These are phyloP conservation scores for Clitopilus hobsonii DNA, from an alignment of 768 basidiomycete species.

Conservation along the genomic window DNA sequence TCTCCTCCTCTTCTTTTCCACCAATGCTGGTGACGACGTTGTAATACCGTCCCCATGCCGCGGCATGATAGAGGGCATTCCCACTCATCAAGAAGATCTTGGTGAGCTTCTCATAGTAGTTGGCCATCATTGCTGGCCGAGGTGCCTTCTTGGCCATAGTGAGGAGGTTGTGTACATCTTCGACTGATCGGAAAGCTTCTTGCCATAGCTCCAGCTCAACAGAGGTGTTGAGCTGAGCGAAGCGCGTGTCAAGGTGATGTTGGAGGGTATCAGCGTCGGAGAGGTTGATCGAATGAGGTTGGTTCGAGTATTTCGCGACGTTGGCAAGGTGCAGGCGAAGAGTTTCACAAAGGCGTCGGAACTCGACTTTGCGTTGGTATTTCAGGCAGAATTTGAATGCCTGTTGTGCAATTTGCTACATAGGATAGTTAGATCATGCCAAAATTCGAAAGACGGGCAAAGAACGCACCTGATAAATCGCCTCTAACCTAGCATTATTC, in stretches of 20 bases:
- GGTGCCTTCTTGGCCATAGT: slow-evolving; percentile 92
- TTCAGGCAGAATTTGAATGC: slow-evolving; percentile 96
- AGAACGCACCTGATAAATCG: slow-evolving; percentile 81
- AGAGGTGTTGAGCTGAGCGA: slow-evolving; percentile 93
- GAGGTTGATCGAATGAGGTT: slow-evolving; percentile 92
- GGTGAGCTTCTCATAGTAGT: slow-evolving; percentile 97
- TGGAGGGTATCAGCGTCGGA: slow-evolving; percentile 93
- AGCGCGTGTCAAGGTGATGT: slow-evolving; percentile 94
- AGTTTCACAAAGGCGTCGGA: slow-evolving; percentile 94
- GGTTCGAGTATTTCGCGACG: slow-evolving; percentile 92
- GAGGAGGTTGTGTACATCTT: slow-evolving; percentile 95
- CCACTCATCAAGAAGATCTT: slow-evolving; percentile 95
- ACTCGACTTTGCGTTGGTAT: slow-evolving; percentile 93
- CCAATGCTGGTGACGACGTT: slow-evolving; percentile 67
- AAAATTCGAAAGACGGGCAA: not conserved
- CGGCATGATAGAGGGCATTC: slow-evolving; percentile 93
- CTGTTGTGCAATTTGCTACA: slow-evolving; percentile 90
- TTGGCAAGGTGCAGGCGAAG: slow-evolving; percentile 92
- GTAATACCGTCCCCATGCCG: slow-evolving; percentile 89
- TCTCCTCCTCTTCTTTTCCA: slow-evolving; percentile 73
- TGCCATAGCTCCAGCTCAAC: slow-evolving; percentile 99
- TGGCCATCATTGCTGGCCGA: slow-evolving; percentile 95
- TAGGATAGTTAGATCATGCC: not conserved
- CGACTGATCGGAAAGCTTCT: slow-evolving; percentile 96
- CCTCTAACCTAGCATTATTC: slow-evolving; percentile 89